These are phyloP conservation scores for Pelargonium citronellum DNA, from an alignment of 441 rosid species.

Conservation along the genomic window DNA sequence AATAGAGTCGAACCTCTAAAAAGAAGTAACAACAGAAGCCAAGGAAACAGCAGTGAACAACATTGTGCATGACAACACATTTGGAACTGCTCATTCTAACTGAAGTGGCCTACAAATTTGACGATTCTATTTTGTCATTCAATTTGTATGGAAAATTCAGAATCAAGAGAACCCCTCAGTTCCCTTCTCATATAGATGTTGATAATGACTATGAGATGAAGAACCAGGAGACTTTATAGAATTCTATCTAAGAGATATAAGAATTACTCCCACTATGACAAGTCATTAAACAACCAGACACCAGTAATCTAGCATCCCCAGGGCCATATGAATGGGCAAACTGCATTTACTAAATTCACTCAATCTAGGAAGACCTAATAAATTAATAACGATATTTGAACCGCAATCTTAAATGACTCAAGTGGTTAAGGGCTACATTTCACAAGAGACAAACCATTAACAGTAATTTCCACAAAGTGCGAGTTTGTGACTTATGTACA, in stretches of 20 bases:
- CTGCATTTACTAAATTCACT: neutral
- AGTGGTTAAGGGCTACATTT: too few relatives aligned
- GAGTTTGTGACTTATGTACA: neutral
- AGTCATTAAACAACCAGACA: neutral
- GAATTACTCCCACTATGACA: neutral
- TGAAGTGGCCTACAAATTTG: neutral
- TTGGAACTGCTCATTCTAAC: neutral
- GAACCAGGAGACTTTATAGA: neutral
- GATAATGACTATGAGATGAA: neutral
- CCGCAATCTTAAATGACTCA: neutral
- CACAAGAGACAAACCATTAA: too few relatives aligned
- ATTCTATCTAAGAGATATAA: neutral
- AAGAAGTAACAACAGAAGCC: neutral
- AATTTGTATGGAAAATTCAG: neutral
- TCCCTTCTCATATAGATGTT: neutral
- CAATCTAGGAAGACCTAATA: neutral
- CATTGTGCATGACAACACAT: neutral
- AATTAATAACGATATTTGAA: neutral
- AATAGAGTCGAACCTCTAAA: neutral
- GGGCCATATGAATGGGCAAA: neutral
- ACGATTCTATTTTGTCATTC: neutral
- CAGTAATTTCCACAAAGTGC: neutral
- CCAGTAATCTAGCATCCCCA: neutral
- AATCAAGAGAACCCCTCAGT: neutral
- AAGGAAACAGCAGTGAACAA: neutral